Evolutionary conservation across 2,329 filamentous ascomycete genomes (phyloP).

Genomic region (Juglanconis oblonga): DNA sequence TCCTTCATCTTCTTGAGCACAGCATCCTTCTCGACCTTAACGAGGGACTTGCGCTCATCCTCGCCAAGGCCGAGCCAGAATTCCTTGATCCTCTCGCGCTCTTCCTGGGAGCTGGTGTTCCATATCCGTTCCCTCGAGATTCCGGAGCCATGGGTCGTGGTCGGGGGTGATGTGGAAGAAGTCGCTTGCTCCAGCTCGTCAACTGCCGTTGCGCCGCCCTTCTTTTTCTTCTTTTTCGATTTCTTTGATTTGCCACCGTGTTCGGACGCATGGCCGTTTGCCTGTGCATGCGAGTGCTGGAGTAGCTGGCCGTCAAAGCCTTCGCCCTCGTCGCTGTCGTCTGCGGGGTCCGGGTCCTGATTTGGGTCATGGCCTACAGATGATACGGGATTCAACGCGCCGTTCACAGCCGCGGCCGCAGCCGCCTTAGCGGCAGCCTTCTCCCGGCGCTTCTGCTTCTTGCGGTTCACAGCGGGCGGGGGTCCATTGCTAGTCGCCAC

Average conservation of each 20-base stretch:
- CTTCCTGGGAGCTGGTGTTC: slow-evolving; percentile 92
- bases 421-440: slow-evolving; percentile 75
- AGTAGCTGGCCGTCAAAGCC: slow-evolving; percentile 37
- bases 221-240: slow-evolving; percentile 69
- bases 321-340: slow-evolving; percentile 50
- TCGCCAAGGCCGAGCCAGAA: slow-evolving; percentile 96
- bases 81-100: slow-evolving; percentile 95
- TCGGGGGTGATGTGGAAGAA: slow-evolving; percentile 24
- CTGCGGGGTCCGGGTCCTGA: slow-evolving; percentile 51
- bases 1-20: slow-evolving; percentile 99
- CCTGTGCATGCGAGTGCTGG: slow-evolving; percentile 34
- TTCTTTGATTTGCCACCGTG: slow-evolving; percentile 50
- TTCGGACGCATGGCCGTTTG: slow-evolving; percentile 28
- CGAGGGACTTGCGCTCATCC: slow-evolving; percentile 88
- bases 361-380: slow-evolving; percentile 24
- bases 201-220: slow-evolving; percentile 30
- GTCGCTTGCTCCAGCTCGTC: slow-evolving; percentile 30
- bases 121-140: slow-evolving; percentile 84
- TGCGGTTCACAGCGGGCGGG: slow-evolving; percentile 67
- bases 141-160: slow-evolving; percentile 34
- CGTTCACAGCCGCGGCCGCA: slow-evolving; percentile 40
- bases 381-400: slow-evolving; percentile 35
- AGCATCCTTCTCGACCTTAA: slow-evolving; percentile 98
- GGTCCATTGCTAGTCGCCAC: slow-evolving; percentile 22
- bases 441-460: slow-evolving; percentile 90